phyloP scores from a whole-genome alignment of 257 asterid species.

The Solanum chiquidenum region DNA sequence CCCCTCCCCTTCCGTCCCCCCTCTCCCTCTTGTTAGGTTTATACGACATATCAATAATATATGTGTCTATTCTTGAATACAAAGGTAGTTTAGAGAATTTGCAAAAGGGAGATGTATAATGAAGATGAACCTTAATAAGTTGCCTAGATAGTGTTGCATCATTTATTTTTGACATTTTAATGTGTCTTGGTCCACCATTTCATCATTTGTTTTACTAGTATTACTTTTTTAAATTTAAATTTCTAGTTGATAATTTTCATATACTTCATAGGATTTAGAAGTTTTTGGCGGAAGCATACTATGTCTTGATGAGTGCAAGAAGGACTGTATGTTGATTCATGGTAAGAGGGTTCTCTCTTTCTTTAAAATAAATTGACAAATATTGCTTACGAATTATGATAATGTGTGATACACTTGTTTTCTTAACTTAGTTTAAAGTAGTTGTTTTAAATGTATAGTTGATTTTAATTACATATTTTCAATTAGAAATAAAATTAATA shows the following conservation, averaged over 20 bases:
- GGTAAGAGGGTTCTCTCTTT: background rate
- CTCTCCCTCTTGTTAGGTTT: background rate
- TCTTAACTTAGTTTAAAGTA: too few relatives aligned
- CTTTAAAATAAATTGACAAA: background rate
- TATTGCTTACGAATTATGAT: background rate
- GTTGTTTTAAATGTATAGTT: too few relatives aligned
- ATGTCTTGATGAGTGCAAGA: background rate
- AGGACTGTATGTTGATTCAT: background rate
- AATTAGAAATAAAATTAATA: too few relatives aligned
- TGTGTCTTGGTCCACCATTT: background rate
- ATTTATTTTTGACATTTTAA: too few relatives aligned
- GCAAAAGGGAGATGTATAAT: background rate
- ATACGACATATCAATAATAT: background rate
- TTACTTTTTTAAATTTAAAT: too few relatives aligned
- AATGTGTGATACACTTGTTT: too few relatives aligned
- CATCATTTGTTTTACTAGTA: background rate
- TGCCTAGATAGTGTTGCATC: background rate
- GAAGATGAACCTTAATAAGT: background rate
- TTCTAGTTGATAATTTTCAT: background rate
- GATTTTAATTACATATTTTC: too few relatives aligned
- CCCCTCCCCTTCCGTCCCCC: background rate
- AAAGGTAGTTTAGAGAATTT: background rate
- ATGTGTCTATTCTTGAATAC: background rate
- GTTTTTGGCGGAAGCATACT: background rate
- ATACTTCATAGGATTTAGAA: background rate